Evolutionary conservation across 2,329 filamentous ascomycete genomes (phyloP), one percentile per base, ranked within the genome.

Genomic region (Phoma sp.): DNA sequence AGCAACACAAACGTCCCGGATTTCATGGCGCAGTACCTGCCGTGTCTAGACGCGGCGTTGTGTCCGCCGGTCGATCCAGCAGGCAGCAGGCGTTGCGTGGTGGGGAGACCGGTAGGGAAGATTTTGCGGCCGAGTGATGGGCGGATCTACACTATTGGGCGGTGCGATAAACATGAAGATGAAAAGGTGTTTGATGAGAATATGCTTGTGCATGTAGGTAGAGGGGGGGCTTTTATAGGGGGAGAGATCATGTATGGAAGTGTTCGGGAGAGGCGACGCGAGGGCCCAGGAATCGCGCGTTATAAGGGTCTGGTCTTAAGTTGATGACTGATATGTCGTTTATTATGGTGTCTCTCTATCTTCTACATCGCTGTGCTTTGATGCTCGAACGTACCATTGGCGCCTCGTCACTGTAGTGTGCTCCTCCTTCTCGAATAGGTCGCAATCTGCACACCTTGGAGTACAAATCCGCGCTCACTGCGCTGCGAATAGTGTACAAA

Each of bases 261-360:
- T 41, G 50, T 9, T 41, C 29, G 3, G 31, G 43, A 3, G n/a
- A 41, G 33, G 32, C 31, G 21, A 37, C 25, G 10, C 33, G 17
- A 9, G 24, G 32, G 7, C 25, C 43, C 4, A 29, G 4, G 4
- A 25, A 10, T 13, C 29, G 29, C 12, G 10, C 29, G 12, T 5
- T 31, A 5, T 31, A 31, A 29, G 12, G 29, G 12, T 12, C 12
- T 31, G 12, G 29, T 13, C 12, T 31, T 10, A 6, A 13, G 21
- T 15, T 33, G 33, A 6, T 19, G 19, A 24, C 24, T 46, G 22
- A 45, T 21, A 22, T n/a, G 31, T 49, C 36, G 22, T 47, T 51
- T 46, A 21, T 31, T 44, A 43, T 50, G 45, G 46, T 51, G 47
- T 55, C 41, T 55, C 45, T 49, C 43, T 55, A 37, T 51, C 40